Base-by-base conservation (phyloP, 768 basidiomycete genomes). In the Amanita muscaria region DNA sequence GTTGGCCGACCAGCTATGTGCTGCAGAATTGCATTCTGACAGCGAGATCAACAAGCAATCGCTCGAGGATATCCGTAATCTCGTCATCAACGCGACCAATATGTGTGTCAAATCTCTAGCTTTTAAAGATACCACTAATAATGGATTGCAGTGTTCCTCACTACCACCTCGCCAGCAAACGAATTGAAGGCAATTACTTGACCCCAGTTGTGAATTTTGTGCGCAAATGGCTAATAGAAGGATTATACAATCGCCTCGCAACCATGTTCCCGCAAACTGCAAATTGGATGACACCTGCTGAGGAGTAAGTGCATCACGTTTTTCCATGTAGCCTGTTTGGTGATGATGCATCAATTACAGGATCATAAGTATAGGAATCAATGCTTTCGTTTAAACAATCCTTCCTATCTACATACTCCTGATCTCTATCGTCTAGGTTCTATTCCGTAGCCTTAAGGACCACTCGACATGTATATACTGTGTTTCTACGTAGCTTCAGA, bases 221-320 rank as follows among this genome's bases (percentile, higher is more conserved):
- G 8, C 64, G 81, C 25, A 60, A 54, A 12, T 60, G 73, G 40
- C 61, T 83, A 18, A 72, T 83, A 30, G 80, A 83, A 53, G 72
- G 69, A n/a, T 53, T 85, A 1, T 83, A 83, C 57, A 72, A 70
- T 30, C 73, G 77, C 18, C 56, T 83, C 75, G 76, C 66, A 2
- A 72, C 69, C 0, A 76, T 80, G 70, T 79, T 80, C 63, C 80
- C 79, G 0, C 77, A 79, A 49, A 77, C 76, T 0, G 76, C 61
- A 1, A 76, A 74, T 47, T 79, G 77, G 77, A 49, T 71, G 5
- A 71, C 70, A 1, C 66, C 69, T n/a, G 70, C 70, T 2, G 78
- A 80, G 46, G 74, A 79, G 74, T 77, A 56, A 27, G 72, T 65
- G 15, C 16, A 18, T 19, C 21, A 22, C 40, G 1, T 18, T 18